phyloP scores from a whole-genome alignment of 176 grass and related monocot genomes.

The Avena insularis region DNA sequence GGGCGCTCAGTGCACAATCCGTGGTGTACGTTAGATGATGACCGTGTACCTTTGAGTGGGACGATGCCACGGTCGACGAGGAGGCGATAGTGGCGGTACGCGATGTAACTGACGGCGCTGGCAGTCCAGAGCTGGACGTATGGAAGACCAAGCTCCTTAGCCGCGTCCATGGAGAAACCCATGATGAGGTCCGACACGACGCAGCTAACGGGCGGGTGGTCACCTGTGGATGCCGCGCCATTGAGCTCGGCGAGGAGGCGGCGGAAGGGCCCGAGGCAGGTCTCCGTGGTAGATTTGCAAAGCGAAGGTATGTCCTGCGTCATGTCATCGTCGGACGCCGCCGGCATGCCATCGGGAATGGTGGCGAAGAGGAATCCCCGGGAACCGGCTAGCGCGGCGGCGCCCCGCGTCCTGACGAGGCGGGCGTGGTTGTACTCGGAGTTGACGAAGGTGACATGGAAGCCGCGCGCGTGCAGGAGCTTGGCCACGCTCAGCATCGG shows the following conservation, averaged over 20 bases:
- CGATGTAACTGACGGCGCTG: neutral
- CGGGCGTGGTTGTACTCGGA: conserved; percentile 9
- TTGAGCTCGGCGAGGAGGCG: conserved; percentile 60
- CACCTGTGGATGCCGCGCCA: neutral
- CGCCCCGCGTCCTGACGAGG: neutral
- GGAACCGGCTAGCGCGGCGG: neutral
- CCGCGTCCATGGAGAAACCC: conserved; percentile 28
- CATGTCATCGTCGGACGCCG: conserved; percentile 44
- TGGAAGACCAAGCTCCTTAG: conserved; percentile 7
- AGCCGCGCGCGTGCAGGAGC: conserved; percentile 6
- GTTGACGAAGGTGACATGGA: neutral
- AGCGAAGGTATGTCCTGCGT: conserved; percentile 74
- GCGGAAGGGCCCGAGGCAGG: conserved; percentile 60
- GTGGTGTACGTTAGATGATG: neutral
- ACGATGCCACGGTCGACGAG: neutral
- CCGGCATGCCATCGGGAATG: neutral
- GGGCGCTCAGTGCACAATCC: neutral
- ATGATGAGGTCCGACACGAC: conserved; percentile 16
- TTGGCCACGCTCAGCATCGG: neutral
- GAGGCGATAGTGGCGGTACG: neutral
- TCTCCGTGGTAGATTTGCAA: conserved; percentile 57
- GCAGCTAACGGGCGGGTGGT: conserved; percentile 10
- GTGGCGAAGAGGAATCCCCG: neutral
- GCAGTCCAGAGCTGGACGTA: conserved; percentile 33
- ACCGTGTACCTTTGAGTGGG: neutral